Conservation (phyloP, 1,139 yeast species). For the Nakaseomyces delphensis region DNA sequence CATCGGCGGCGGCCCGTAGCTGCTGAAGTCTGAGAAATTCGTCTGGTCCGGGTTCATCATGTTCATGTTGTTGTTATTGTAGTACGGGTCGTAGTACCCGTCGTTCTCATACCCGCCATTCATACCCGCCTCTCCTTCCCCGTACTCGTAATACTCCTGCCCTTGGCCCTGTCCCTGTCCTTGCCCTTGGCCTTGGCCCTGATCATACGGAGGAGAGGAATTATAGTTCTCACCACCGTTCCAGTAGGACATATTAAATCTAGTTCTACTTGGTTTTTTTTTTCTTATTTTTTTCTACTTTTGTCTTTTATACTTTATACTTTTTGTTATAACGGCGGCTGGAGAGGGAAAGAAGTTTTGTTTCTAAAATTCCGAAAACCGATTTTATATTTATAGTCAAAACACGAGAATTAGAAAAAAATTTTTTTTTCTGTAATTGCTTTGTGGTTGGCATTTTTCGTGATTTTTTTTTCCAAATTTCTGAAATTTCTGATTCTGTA, state of each 20-base stretch:
- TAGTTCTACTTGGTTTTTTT: neutral
- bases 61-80: slow-evolving; percentile 36
- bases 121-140: slow-evolving; percentile 12
- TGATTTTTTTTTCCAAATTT: too few relatives aligned
- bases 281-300: neutral
- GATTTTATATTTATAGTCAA: too few relatives aligned
- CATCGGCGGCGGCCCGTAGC: slow-evolving; percentile 41
- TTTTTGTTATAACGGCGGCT: too few relatives aligned
- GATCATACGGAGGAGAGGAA: too few relatives aligned
- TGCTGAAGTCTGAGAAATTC: slow-evolving; percentile 69
- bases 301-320: too few relatives aligned
- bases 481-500: too few relatives aligned
- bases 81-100: slow-evolving; percentile 15
- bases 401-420: too few relatives aligned
- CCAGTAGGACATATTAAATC: neutral
- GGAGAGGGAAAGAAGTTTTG: too few relatives aligned
- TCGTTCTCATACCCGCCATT: slow-evolving; percentile 12
- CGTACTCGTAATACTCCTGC: slow-evolving; percentile 18
- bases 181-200: neutral
- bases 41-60: slow-evolving; percentile 46
- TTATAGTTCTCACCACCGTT: slow-evolving; percentile 2
- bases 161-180: neutral
- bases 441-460: too few relatives aligned
- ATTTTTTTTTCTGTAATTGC: too few relatives aligned
- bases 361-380: too few relatives aligned